Conservation (phyloP, 2,329 filamentous ascomycete species). For the Aspergillus aculeatus region DNA sequence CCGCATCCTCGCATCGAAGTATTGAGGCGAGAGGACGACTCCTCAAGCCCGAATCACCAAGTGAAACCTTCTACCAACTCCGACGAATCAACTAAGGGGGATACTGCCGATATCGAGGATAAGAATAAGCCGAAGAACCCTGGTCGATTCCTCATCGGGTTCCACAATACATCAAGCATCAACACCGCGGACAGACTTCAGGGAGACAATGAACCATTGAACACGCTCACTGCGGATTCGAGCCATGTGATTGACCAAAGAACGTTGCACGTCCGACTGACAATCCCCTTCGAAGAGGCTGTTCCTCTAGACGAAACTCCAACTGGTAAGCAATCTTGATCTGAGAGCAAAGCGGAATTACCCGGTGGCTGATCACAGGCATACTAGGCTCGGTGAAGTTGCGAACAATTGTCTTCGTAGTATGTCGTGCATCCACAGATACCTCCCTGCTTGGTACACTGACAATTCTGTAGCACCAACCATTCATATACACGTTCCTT, state of each 20-base stretch:
- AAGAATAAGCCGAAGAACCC: constrained; percentile 23
- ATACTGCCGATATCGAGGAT: constrained; percentile 5
- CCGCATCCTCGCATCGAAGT: constrained; percentile 28
- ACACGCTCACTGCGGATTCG: constrained; percentile 7
- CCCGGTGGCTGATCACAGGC: background rate
- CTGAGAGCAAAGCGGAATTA: background rate
- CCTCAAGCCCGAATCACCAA: constrained; percentile 2
- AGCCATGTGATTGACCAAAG: constrained; percentile 37
- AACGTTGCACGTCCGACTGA: constrained; percentile 36
- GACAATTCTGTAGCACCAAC: constrained; percentile 38
- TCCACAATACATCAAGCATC: constrained; percentile 40
- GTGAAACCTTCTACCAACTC: background rate
- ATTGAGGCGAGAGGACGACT: constrained; percentile 21
- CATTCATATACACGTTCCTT: constrained; percentile 53
- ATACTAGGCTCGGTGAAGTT: constrained; percentile 24
- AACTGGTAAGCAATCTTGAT: constrained; percentile 15
- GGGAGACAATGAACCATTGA: background rate
- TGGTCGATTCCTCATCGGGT: constrained; percentile 44
- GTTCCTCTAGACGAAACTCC: constrained; percentile 9
- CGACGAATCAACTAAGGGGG: constrained; percentile 1
- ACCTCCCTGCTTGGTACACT: constrained; percentile 6
- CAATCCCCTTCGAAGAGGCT: constrained; percentile 8
- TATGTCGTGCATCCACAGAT: constrained; percentile 21
- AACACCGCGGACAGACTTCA: constrained; percentile 22
- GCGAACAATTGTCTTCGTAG: constrained; percentile 45